Evolutionary conservation across 2,329 filamentous ascomycete species (phyloP), one percentile per base, ranked within the genome.

Genomic region (Lasiodiplodia hormozganensis): DNA sequence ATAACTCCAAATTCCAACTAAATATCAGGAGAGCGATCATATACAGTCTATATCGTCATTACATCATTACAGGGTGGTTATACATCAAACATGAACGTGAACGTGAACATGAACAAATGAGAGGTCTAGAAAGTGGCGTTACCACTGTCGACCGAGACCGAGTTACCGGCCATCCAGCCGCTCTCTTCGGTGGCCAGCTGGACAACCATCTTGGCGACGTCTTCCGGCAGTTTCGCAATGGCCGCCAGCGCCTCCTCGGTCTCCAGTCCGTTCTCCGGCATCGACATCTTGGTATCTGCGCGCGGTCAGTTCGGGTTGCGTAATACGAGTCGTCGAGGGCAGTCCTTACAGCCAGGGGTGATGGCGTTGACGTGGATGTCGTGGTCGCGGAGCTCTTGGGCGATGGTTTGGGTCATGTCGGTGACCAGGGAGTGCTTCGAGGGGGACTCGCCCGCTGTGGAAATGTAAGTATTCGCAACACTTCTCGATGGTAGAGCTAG

Each of bases 311-410:
- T 43, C 10, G 18, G 28, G 47, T 40, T 43, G 36, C 23, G 43
- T 53, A n/a, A 23, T 7, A 23, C 34, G 18, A 28, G 16, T 14
- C 28, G 62, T 14, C 56, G 23, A 3, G 28, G 60, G 23, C 31
- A 7, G 74, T 72, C 53, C 81, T 78, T 74, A 76, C 74, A 87
- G 6, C 86, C 86, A 4, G 86, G 86, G 65, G 85, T 86, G 5
- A 88, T 78, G 0, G 84, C 84, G 71, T 87, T 87, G 40, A 82
- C 81, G 69, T 87, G 85, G 31, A 88, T 85, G 0, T 80, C 76
- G 12, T 83, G 73, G 0, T 74, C 73, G 0, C 82, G 85, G 70
- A 85, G 86, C 51, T 88, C 86, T 43, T 84, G 69, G 0, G 85
- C 85, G 0, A 85, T 78, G 10, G 81, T 76, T 40, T 81, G 79